Evolutionary conservation across 148 eudicot genomes (phyloP), one percentile per base, ranked within the genome.

Genomic region (Vaccinium vitisidaea): DNA sequence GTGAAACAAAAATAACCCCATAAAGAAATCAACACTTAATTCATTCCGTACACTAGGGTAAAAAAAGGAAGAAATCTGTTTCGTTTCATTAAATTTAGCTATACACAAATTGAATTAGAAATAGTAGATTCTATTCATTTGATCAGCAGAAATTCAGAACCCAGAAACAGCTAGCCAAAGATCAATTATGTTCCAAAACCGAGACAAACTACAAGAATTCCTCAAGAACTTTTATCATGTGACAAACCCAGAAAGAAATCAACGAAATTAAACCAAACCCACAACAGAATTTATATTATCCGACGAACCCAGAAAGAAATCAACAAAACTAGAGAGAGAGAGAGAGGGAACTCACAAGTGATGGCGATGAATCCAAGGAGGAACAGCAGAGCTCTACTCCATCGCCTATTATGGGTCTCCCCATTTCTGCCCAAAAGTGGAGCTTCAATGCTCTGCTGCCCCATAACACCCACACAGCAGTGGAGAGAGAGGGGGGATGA

Each of bases 381-480:
- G 77, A 77, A 86, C 49, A 90, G 81, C 70, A 91, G 83, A 78
- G 82, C 52, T 82, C 23, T 89, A 25, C n/a, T 50, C 85, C 88
- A 83, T 27, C 63, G 71, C 79, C 23, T 59, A 32, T 9, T 80
- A 16, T 39, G 75, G 39, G 82, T 79, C 77, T 27, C n/a, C 65
- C 83, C 88, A 78, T 84, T 86, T 53, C 8, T 83, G 43, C 70
- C 43, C 77, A 90, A 70, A 82, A 91, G 90, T 11, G 92, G 86
- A 71, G 63, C 83, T 86, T 92, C 87, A 16, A 78, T 71, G 80
- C 63, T 75, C 75, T 77, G 75, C 36, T 80, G 79, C 83, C 75
- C 86, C 89, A 87, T 84, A 21, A 55, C 19, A 5, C 65, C 25
- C 65, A n/a, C 48, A 13, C 73, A n/a, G 43, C 15, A 48, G 73